Evolutionary conservation across 441 rosid species (phyloP), one percentile per base, ranked within the genome.

Genomic region (Lepidium campestre): DNA sequence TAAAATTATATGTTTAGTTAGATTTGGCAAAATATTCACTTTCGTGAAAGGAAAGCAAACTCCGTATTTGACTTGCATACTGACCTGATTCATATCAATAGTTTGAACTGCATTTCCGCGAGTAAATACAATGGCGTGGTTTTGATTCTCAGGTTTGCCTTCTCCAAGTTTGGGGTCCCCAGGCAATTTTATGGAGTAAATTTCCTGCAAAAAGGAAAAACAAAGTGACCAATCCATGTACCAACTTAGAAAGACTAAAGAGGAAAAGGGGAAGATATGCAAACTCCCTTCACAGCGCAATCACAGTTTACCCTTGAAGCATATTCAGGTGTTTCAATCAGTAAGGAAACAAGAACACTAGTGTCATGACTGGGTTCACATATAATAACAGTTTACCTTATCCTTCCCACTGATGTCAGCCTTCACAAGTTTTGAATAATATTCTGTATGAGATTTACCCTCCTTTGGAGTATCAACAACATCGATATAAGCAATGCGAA

Each of bases 81-180:
- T 66, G 72, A 89, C 99, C 93, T 95, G 99, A 80, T 95, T 95
- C 99, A 95, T 95, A 82, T 95, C 99, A 70, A 95, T 95, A 34
- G 99, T 95, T 77, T 95, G 99, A 68, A 95, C 57, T 48, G 98
- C 98, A 82, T 83, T 86, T 80, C 99, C 99, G 41, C 99, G 98
- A 61, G 99, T 92, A 80, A 95, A 95, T 54, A 95, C 63, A 80
- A 95, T 74, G 18, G 99, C 99, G 71, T 95, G 99, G 70, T 95
- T 95, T 82, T 95, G 99, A 83, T 95, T 95, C 81, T 95, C 99
- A 67, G 99, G 99, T 80, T 92, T 95, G 67, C 99, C 99, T 78
- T 95, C 98, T 32, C 99, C 99, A 73, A 95, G 84, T 81, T 92
- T 95, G 10, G 98, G 99, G 77, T 90, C 80, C 80, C 99, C 99